A percentile compares a stretch with the other conserved stretches of the same genome.
Conservation (phyloP, 345 rosid genomes). For the Moricandia arvensis region DNA sequence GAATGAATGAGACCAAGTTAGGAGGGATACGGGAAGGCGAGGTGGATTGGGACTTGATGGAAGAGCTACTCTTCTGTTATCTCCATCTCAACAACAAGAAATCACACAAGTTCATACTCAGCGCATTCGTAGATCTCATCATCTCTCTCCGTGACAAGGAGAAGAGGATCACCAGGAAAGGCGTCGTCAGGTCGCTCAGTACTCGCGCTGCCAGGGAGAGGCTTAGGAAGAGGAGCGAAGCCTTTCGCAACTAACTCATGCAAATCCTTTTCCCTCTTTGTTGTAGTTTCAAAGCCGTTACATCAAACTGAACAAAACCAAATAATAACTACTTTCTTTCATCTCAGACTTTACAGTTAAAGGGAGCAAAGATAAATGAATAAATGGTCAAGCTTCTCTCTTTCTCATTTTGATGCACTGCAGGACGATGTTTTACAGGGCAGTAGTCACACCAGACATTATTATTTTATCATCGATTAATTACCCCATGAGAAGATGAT, state of each 20-base stretch:
- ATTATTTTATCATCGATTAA: not conserved
- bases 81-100: slow-evolving; percentile 69
- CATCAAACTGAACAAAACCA: not conserved
- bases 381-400: slow-evolving; percentile 25
- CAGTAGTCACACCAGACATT: not conserved
- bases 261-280: not conserved
- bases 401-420: slow-evolving; percentile 43
- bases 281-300: not conserved
- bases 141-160: slow-evolving; percentile 35
- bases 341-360: slow-evolving; percentile 5
- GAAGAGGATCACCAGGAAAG: slow-evolving; percentile 36
- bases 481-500: slow-evolving; percentile 72
- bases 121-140: slow-evolving; percentile 74
- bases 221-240: slow-evolving; percentile 7
- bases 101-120: slow-evolving; percentile 64
- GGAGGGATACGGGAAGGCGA: slow-evolving; percentile 25
- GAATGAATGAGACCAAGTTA: slow-evolving; percentile 60
- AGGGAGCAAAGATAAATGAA: not conserved
- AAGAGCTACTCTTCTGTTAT: slow-evolving; percentile 69
- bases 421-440: slow-evolving; percentile 41
- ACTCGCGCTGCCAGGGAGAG: slow-evolving; percentile 37
- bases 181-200: slow-evolving; percentile 23
- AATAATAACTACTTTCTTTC: not conserved
- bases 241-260: slow-evolving; percentile 14
- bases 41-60: slow-evolving; percentile 87